A percentile compares a stretch with the other conserved stretches of the same genome.
phyloP scores from a whole-genome alignment of 257 asterid genomes.

The Solanum pimpinellifolium region DNA sequence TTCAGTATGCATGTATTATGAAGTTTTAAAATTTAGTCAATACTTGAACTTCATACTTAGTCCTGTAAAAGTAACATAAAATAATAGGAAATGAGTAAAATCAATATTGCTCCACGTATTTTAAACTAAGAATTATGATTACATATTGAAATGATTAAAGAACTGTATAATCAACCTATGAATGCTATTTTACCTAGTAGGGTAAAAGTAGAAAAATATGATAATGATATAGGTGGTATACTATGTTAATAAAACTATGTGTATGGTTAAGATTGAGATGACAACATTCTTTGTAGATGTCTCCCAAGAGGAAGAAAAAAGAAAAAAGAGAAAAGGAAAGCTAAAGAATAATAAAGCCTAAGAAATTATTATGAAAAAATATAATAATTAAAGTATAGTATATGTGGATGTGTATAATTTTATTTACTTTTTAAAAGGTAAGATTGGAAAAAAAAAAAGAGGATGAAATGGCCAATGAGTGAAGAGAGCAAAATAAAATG shows the following conservation, averaged over 20 bases:
- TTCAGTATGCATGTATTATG: not conserved
- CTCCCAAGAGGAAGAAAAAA: not conserved
- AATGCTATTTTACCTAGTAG: not conserved
- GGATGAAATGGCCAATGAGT: not conserved
- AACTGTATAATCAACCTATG: not conserved
- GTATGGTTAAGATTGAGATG: conserved; percentile 3
- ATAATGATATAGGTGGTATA: not conserved
- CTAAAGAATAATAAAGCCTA: not conserved
- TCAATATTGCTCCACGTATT: not conserved
- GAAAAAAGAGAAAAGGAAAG: not conserved
- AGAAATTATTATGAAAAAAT: not conserved
- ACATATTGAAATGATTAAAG: not conserved
- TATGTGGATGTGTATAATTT: conserved; percentile 2
- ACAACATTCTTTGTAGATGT: conserved; percentile 6
- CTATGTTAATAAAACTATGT: not conserved
- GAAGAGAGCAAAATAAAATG: not conserved
- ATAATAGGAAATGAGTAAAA: not conserved
- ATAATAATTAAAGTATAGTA: not conserved
- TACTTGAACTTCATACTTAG: not conserved
- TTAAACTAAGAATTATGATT: not conserved
- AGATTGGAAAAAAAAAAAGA: not conserved
- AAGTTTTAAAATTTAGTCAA: not conserved
- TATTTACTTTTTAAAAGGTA: not conserved
- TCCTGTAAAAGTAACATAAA: not conserved
- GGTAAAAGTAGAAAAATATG: not conserved